These are phyloP conservation scores for Coemansia sp. DNA, from an alignment of 192 early-diverging fungal species.

Conservation along the genomic window DNA sequence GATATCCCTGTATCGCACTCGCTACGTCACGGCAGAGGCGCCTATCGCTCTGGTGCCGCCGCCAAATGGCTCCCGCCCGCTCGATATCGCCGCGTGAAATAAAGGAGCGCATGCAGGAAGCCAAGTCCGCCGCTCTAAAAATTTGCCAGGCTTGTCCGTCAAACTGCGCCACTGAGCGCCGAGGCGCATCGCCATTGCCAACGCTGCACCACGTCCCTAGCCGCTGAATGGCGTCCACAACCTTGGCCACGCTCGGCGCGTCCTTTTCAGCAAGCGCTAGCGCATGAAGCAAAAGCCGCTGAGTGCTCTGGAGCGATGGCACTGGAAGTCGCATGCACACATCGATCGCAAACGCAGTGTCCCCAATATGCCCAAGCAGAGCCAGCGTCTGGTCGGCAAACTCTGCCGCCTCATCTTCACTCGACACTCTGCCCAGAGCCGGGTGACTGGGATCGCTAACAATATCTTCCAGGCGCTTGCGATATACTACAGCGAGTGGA, in stretches of 20 bases:
- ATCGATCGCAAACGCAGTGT: conserved; percentile 19
- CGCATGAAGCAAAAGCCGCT: conserved; percentile 31
- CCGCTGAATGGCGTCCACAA: conserved; percentile 29
- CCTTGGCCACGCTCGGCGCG: not conserved
- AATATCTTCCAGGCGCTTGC: conserved; percentile 30
- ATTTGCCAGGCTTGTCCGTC: conserved; percentile 56
- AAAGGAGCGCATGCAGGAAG: conserved; percentile 37
- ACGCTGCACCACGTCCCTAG: conserved; percentile 54
- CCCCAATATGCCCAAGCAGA: conserved; percentile 20
- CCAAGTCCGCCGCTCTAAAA: conserved; percentile 57
- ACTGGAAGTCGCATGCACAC: conserved; percentile 25
- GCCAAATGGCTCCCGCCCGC: conserved; percentile 57
- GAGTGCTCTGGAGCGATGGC: conserved; percentile 16
- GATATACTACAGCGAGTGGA: conserved; percentile 25
- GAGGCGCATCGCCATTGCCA: not conserved
- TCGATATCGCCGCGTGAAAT: conserved; percentile 55
- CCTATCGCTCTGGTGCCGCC: conserved; percentile 55
- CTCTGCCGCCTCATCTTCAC: not conserved
- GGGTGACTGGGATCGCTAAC: conserved; percentile 5
- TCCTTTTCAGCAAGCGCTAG: conserved; percentile 8
- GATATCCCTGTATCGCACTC: conserved; percentile 57
- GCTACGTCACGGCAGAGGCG: conserved; percentile 46
- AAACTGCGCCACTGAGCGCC: not conserved
- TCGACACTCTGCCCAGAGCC: not conserved
- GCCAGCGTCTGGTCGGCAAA: conserved; percentile 14